These are phyloP conservation scores for Fusarium aywerte DNA, from an alignment of 2,329 filamentous ascomycete genomes.

Conservation along the genomic window DNA sequence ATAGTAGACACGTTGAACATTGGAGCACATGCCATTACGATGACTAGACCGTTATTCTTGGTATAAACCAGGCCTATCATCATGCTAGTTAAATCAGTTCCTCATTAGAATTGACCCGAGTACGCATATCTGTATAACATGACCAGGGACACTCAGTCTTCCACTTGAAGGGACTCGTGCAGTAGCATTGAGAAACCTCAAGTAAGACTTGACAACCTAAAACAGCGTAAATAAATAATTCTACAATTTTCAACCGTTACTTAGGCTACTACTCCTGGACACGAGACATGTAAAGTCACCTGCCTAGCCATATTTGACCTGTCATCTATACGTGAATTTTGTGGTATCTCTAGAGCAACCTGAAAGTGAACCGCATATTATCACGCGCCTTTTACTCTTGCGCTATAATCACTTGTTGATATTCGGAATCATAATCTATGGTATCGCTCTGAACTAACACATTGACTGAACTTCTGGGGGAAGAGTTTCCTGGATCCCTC, in stretches of 20 bases:
- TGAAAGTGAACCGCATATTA: background rate
- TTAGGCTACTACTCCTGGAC: background rate
- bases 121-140: background rate
- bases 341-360: slow-evolving; percentile 9
- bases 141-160: background rate
- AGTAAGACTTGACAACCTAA: too few species aligned
- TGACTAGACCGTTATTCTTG: background rate
- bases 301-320: background rate
- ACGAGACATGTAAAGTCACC: background rate
- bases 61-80: background rate
- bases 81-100: background rate
- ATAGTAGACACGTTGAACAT: background rate
- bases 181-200: background rate
- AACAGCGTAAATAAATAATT: too few species aligned
- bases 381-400: background rate
- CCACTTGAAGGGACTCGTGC: background rate
- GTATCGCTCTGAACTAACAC: background rate
- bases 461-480: background rate
- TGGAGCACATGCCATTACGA: background rate
- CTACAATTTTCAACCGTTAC: background rate
- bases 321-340: background rate
- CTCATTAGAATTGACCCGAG: too few species aligned
- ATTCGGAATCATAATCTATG: background rate
- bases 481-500: background rate
- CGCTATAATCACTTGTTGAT: background rate